Percentiles rank a stretch among this genome's conserved stretches.
Conservation (phyloP, 148 eudicot species). For the Camellia sinensis region DNA sequence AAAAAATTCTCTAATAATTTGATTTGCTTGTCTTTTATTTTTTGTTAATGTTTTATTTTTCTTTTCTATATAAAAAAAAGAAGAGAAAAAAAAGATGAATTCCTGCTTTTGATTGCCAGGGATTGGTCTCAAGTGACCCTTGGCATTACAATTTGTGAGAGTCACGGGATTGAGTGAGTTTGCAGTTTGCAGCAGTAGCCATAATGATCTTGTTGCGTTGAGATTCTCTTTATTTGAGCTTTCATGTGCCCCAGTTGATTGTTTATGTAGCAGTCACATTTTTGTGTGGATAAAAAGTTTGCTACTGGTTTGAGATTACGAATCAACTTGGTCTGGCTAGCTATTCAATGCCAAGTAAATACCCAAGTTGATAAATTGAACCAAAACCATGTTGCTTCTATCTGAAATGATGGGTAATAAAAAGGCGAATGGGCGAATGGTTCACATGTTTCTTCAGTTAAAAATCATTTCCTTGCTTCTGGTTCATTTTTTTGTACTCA, state of each 20-base stretch:
- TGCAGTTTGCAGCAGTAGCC: slow-evolving; percentile 28
- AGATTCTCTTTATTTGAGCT: slow-evolving; percentile 27
- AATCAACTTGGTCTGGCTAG: background rate
- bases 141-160: slow-evolving; percentile 24
- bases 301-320: background rate
- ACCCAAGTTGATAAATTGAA: background rate
- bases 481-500: background rate
- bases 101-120: background rate
- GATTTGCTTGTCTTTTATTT: too few species aligned
- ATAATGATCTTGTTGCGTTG: background rate
- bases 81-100: too few species aligned
- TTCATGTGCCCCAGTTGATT: slow-evolving; percentile 33
- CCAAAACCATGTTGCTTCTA: background rate
- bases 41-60: too few species aligned
- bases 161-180: slow-evolving; percentile 38
- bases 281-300: background rate
- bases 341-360: background rate
- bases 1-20: too few species aligned
- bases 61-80: too few species aligned
- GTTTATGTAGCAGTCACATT: background rate
- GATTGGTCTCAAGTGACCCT: background rate
- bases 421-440: background rate
- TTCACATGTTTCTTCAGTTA: background rate
- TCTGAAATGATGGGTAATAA: background rate
- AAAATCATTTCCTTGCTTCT: background rate